Base-by-base conservation (phyloP, 169 alveolate genomes). In the Fabrea salina region DNA sequence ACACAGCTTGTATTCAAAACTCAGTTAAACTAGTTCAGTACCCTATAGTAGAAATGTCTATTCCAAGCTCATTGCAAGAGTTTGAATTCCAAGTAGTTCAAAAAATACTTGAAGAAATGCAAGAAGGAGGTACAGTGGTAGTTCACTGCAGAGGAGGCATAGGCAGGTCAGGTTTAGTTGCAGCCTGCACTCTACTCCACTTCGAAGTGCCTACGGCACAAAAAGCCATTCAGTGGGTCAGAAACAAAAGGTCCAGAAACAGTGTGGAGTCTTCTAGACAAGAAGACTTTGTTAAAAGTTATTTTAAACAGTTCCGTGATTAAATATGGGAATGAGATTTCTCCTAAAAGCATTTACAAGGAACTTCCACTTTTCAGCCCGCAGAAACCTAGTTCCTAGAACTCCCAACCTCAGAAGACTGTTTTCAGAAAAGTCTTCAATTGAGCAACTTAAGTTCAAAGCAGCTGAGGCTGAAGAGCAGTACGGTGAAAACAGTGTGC, bases 121-220 rank as follows among this genome's bases (percentile, higher is more conserved):
- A 25, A 19, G 33, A 78, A 27, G 35, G 30, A 19, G 16, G 70
- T 33, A 49, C 56, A 11, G 83, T 70, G 0, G 39, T 82, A 3
- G 37, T 82, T 11, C 91, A 85, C 74, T 85, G 91, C 37, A 2
- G 91, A 82, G 91, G 91, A 13, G 91, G 91, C 1, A 79, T 85
- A 22, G 91, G 91, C 11, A 50, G 91, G 35, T 85, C 91, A 16
- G 91, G 91, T 0, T 39, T 68, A 7, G 22, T 85, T 1, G 91
- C 88, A 0, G 59, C 79, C 1, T 61, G 74, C 32, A 25, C 32
- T 19, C 33, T 78, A 8, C 79, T 59, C 33, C 40, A 66, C 30
- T 66, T 40, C 19, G 4, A 41, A 5, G 39, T 16, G 13, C 59
- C 56, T n/a, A n/a, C n/a, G n/a, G n/a, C n/a, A n/a, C 49, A 67